Evolutionary conservation across 305 asterid genomes (phyloP).

Genomic region (Striga hermonthica): DNA sequence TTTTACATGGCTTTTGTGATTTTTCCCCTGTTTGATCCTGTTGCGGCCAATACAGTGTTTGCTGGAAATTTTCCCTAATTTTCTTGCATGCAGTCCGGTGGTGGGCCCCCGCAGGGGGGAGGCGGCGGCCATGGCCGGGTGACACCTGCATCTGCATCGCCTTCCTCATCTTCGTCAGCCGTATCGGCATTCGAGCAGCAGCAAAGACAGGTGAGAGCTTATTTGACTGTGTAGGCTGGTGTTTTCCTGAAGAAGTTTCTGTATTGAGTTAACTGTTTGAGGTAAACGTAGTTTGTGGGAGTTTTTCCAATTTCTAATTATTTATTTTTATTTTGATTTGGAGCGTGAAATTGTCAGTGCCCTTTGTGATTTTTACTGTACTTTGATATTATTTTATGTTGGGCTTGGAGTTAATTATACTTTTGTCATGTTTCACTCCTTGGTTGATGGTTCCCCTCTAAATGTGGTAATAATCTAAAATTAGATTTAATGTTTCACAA

Average conservation of each 20-base stretch:
- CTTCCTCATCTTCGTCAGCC: constrained; percentile 56
- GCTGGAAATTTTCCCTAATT: not conserved
- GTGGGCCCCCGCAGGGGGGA: constrained; percentile 78
- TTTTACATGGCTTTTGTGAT: not conserved
- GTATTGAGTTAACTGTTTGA: not conserved
- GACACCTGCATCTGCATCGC: constrained; percentile 77
- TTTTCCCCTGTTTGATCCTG: constrained; percentile 10
- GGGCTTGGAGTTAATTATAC: too few relatives aligned
- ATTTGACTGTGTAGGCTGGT: not conserved
- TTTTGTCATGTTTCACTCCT: too few relatives aligned
- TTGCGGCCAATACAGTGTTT: constrained; percentile 12
- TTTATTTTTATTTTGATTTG: too few relatives aligned
- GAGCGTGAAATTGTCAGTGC: too few relatives aligned
- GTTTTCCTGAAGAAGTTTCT: constrained; percentile 6
- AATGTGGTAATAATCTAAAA: too few relatives aligned
- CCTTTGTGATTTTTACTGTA: not conserved
- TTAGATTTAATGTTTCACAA: too few relatives aligned
- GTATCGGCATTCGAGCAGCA: constrained; percentile 80
- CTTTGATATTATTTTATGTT: not conserved
- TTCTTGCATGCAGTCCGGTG: constrained; percentile 86
- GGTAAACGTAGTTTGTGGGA: not conserved
- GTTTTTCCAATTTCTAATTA: constrained; percentile 4
- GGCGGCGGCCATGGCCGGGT: constrained; percentile 79
- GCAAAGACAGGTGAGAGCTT: constrained; percentile 67
- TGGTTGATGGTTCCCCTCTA: too few relatives aligned